Conservation (phyloP, 345 rosid genomes). For the Linum lewisii region DNA sequence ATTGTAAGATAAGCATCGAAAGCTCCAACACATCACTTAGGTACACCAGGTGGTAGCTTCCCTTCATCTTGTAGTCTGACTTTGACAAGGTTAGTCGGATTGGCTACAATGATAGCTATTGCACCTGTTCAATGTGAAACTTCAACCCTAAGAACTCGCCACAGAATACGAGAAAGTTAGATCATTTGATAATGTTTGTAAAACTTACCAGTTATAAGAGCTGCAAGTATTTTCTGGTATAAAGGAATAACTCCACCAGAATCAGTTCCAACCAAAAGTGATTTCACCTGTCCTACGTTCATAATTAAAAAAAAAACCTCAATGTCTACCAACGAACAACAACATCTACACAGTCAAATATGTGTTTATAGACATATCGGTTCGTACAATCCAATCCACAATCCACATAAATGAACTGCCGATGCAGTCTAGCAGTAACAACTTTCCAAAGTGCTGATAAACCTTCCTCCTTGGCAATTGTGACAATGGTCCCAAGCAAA, state of each 20-base stretch:
- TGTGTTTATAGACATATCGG: conserved; percentile 50
- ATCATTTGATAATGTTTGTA: background rate
- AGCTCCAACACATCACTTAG: conserved; percentile 84
- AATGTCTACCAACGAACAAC: background rate
- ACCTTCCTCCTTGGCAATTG: conserved; percentile 90
- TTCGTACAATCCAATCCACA: conserved; percentile 80
- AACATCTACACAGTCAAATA: background rate
- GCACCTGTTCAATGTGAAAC: conserved; percentile 51
- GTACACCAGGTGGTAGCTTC: conserved; percentile 72
- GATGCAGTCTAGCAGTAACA: conserved; percentile 77
- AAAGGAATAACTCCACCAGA: conserved; percentile 70
- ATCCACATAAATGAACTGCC: conserved; percentile 83
- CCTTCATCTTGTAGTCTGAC: conserved; percentile 95
- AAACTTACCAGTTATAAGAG: conserved; percentile 70
- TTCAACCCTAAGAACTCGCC: background rate
- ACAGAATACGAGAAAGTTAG: background rate
- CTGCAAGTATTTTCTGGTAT: conserved; percentile 79
- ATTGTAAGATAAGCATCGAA: conserved; percentile 75
- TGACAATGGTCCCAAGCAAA: conserved; percentile 57
- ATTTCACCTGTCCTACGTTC: conserved; percentile 84
- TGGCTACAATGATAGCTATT: conserved; percentile 76
- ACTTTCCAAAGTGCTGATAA: conserved; percentile 85
- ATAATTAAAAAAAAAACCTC: conserved; percentile 2
- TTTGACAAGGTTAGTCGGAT: conserved; percentile 95
- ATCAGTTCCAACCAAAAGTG: conserved; percentile 70